Conservation (phyloP, 805 yeast genomes). For the Ogataea pilisensis region DNA sequence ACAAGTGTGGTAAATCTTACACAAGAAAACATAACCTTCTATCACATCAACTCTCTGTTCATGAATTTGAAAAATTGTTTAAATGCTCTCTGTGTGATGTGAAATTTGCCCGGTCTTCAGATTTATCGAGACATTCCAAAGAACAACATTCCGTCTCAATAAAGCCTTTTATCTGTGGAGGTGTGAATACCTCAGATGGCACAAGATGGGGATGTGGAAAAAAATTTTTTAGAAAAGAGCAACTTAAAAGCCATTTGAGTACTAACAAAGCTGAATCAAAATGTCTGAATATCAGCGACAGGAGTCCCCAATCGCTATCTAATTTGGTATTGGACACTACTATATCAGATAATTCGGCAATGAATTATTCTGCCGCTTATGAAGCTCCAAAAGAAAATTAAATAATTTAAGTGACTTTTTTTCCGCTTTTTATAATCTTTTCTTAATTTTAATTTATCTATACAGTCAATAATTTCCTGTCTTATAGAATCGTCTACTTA, state of each 20-base stretch:
- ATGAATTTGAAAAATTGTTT: slow-evolving; percentile 23
- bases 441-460: too few species aligned
- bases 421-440: too few species aligned
- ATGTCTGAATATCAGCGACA: slow-evolving; percentile 9
- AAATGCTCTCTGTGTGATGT: slow-evolving; percentile 19
- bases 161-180: slow-evolving; percentile 23
- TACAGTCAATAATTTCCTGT: too few species aligned
- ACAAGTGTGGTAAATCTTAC: slow-evolving; percentile 23
- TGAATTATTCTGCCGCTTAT: too few species aligned
- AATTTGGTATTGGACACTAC: too few species aligned
- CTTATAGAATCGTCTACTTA: too few species aligned
- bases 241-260: slow-evolving; percentile 22
- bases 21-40: slow-evolving; percentile 27
- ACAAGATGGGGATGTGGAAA: slow-evolving; percentile 24
- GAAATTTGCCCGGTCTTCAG: slow-evolving; percentile 19
- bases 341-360: too few species aligned
- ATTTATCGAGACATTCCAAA: slow-evolving; percentile 21
- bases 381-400: too few species aligned
- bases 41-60: slow-evolving; percentile 26
- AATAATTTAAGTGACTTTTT: too few species aligned
- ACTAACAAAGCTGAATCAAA: slow-evolving; percentile 21
- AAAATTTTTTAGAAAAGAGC: slow-evolving; percentile 22
- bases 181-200: slow-evolving; percentile 17
- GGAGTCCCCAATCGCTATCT: not conserved
- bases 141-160: slow-evolving; percentile 20